phyloP scores from a whole-genome alignment of 2,329 filamentous ascomycete species.

The Apiospora pterosperma region DNA sequence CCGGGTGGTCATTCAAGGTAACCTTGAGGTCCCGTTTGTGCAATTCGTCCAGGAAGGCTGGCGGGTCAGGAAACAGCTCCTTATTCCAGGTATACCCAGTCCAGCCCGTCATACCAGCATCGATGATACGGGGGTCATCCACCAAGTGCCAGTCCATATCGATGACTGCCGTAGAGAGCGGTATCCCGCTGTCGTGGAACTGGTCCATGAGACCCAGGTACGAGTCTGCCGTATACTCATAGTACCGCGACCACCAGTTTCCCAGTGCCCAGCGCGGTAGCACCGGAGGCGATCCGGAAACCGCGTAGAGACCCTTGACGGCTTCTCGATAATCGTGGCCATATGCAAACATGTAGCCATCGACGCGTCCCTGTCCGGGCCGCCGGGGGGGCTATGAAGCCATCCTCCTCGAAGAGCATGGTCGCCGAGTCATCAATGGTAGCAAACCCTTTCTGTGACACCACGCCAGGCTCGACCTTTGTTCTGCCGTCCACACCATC shows the following conservation, averaged over 20 bases:
- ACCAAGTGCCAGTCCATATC: slow-evolving; percentile 68
- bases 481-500: slow-evolving; percentile 50
- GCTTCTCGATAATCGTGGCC: slow-evolving; percentile 53
- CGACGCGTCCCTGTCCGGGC: slow-evolving; percentile 42
- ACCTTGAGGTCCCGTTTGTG: slow-evolving; percentile 50
- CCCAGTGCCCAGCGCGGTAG: slow-evolving; percentile 57
- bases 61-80: slow-evolving; percentile 54
- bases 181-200: slow-evolving; percentile 48
- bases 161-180: slow-evolving; percentile 56
- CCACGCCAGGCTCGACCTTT: slow-evolving; percentile 46
- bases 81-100: slow-evolving; percentile 63
- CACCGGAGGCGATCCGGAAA: slow-evolving; percentile 54
- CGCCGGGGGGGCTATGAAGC: slow-evolving; percentile 48
- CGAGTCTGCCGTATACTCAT: slow-evolving; percentile 52
- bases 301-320: slow-evolving; percentile 49
- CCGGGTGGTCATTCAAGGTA: slow-evolving; percentile 60
- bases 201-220: slow-evolving; percentile 56
- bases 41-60: slow-evolving; percentile 46
- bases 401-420: slow-evolving; percentile 53
- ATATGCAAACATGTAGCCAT: slow-evolving; percentile 59
- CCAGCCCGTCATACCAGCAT: slow-evolving; percentile 42
- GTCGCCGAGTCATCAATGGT: slow-evolving; percentile 50
- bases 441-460: slow-evolving; percentile 48
- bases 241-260: slow-evolving; percentile 65
- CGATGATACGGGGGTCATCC: slow-evolving; percentile 37